Conservation (phyloP, 441 rosid genomes). For the Codiaeum variegatum region DNA sequence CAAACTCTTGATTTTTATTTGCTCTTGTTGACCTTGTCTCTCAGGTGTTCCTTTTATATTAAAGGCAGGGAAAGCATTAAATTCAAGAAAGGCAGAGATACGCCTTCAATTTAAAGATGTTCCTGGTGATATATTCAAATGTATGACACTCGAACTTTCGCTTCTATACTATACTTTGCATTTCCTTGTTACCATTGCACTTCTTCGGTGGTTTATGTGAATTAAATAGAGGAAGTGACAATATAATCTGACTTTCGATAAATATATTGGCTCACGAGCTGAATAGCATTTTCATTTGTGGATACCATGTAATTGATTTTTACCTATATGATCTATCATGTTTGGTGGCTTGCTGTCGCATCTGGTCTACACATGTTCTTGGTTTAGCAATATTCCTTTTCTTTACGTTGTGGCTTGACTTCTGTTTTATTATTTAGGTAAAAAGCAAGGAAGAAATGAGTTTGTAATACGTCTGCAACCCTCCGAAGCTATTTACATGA, state of each 20-base stretch:
- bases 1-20: conserved; percentile 15
- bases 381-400: neutral
- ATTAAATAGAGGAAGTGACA: conserved; percentile 1
- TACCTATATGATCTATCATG: neutral
- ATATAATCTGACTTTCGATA: neutral
- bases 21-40: conserved; percentile 20
- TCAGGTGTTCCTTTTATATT: conserved; percentile 92
- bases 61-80: conserved; percentile 96
- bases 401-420: conserved; percentile 20
- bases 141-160: conserved; percentile 37
- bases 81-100: conserved; percentile 95
- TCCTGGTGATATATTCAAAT: conserved; percentile 93
- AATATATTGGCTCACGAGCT: neutral
- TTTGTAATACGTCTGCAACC: conserved; percentile 96
- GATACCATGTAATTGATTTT: neutral
- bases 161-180: conserved; percentile 8
- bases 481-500: conserved; percentile 93
- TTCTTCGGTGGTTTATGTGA: neutral
- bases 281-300: neutral
- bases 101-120: conserved; percentile 96
- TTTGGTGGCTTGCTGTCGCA: neutral
- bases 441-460: conserved; percentile 97
- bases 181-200: neutral
- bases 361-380: neutral
- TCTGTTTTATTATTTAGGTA: conserved; percentile 40